A percentile compares a stretch with the other conserved stretches of the same genome.
phyloP scores from a whole-genome alignment of 257 asterid genomes.

The Parsonsia alboflavescens region DNA sequence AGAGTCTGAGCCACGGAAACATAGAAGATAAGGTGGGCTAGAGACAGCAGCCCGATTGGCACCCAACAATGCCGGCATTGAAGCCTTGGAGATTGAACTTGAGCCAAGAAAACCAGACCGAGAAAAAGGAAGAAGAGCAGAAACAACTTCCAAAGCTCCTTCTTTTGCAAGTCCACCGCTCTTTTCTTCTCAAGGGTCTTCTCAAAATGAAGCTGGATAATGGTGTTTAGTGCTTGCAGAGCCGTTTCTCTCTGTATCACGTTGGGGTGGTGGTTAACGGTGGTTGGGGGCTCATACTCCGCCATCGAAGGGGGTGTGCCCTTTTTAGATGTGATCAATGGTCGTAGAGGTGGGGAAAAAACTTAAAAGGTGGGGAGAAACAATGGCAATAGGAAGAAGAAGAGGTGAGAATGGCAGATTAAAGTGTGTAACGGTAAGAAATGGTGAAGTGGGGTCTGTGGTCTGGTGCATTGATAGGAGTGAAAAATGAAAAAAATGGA shows the following conservation, averaged over 20 bases:
- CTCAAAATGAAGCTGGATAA: constrained; percentile 95
- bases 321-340: not conserved
- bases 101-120: constrained; percentile 46
- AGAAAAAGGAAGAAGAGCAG: constrained; percentile 83
- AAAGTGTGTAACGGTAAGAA: constrained; percentile 6
- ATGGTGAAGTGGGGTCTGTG: not conserved
- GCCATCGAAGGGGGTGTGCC: constrained; percentile 42
- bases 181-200: constrained; percentile 89
- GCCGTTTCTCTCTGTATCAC: constrained; percentile 60
- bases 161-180: constrained; percentile 78
- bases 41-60: constrained; percentile 77
- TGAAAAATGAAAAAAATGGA: not conserved
- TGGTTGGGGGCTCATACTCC: constrained; percentile 45
- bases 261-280: constrained; percentile 23
- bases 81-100: constrained; percentile 51
- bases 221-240: constrained; percentile 83
- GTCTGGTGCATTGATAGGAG: not conserved
- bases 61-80: constrained; percentile 93
- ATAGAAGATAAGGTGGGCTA: constrained; percentile 78
- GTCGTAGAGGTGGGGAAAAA: too few relatives aligned
- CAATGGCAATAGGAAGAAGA: not conserved
- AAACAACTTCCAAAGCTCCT: constrained; percentile 81
- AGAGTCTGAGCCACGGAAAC: constrained; percentile 89
- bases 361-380: not conserved
- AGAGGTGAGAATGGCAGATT: not conserved